Conservation (phyloP, 2,329 filamentous ascomycete genomes). For the Apiospora phragmitis region DNA sequence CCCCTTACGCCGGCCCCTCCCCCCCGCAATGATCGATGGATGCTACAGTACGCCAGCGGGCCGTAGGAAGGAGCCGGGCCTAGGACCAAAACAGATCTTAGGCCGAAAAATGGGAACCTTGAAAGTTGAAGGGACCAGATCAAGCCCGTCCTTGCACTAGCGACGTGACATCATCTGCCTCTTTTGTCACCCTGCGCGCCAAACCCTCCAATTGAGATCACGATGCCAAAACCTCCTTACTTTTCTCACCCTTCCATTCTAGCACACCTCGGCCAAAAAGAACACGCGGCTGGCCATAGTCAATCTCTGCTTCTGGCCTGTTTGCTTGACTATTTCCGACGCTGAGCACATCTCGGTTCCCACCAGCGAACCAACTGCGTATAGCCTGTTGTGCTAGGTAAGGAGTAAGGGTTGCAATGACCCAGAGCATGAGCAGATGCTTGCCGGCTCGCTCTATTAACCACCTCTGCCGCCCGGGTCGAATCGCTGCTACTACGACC, state of each 20-base stretch:
- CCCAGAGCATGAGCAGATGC: conserved; percentile 1
- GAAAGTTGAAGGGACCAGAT: too few species aligned
- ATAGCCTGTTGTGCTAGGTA: neutral
- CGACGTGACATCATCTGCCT: conserved; percentile 2
- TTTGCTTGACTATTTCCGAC: neutral
- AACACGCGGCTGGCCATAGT: neutral
- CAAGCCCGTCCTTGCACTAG: neutral
- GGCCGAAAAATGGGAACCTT: neutral
- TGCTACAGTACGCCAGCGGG: neutral
- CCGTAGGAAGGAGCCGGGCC: neutral
- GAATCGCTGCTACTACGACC: neutral
- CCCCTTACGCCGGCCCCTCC: too few species aligned
- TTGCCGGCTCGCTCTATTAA: conserved; percentile 3
- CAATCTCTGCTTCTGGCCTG: neutral
- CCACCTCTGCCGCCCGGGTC: neutral
- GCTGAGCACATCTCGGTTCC: neutral
- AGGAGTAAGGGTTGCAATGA: conserved; percentile 9
- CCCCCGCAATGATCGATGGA: neutral
- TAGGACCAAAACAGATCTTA: neutral
- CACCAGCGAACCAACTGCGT: neutral
- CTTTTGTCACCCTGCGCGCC: neutral
- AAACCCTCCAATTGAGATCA: neutral
- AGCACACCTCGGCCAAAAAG: neutral
- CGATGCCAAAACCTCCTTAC: neutral
- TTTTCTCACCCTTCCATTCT: neutral